Percentiles rank a stretch among this genome's conserved stretches.
These are phyloP conservation scores for Clavispora vitiphila DNA, from an alignment of 805 yeast genomes.

Conservation along the genomic window DNA sequence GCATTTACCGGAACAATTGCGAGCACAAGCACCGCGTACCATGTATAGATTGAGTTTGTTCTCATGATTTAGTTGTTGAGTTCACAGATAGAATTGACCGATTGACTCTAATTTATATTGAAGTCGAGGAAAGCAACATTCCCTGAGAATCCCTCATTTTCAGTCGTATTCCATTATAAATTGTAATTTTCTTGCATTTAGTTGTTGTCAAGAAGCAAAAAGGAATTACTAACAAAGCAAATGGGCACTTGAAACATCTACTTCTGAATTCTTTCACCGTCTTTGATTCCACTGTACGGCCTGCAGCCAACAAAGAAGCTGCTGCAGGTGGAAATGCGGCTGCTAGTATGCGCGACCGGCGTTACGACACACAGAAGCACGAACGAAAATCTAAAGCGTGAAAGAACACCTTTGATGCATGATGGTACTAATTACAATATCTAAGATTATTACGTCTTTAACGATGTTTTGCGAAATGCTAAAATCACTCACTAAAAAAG, in stretches of 20 bases:
- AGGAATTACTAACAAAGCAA: neutral
- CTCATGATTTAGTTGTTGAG: neutral
- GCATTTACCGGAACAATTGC: neutral
- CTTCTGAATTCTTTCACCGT: no score
- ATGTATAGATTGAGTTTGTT: neutral
- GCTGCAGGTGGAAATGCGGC: neutral
- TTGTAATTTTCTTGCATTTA: neutral
- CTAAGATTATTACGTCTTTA: no score
- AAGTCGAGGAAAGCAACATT: neutral
- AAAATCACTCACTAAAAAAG: no score
- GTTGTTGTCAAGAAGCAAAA: neutral
- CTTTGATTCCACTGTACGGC: neutral
- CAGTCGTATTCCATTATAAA: neutral
- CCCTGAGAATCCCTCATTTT: neutral
- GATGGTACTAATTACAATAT: no score
- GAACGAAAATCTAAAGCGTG: neutral
- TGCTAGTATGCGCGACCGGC: neutral
- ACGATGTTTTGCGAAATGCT: no score
- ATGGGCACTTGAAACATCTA: neutral
- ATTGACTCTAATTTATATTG: neutral
- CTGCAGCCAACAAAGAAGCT: neutral
- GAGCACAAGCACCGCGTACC: neutral
- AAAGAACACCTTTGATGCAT: no score
- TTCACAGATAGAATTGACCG: neutral
- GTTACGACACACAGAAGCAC: neutral